These are phyloP conservation scores for Basipetospora chlamydospora DNA, from an alignment of 2,329 filamentous ascomycete species.

Conservation along the genomic window DNA sequence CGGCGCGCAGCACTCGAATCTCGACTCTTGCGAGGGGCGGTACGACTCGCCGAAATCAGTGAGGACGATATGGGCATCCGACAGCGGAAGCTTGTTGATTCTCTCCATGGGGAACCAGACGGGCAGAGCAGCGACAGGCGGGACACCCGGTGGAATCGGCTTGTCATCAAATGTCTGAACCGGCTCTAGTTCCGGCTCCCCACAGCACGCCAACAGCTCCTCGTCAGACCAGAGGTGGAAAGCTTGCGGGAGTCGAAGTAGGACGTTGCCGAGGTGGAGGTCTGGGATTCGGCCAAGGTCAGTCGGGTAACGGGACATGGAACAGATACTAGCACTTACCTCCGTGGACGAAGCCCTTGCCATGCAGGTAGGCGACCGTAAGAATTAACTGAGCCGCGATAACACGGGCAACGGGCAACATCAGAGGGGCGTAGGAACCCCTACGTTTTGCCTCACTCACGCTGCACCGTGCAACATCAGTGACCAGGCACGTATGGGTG, in stretches of 20 bases:
- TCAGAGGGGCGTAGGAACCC: no score
- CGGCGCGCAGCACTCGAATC: neutral
- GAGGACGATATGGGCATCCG: neutral
- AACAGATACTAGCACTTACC: no score
- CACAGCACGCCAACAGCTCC: constrained; percentile 17
- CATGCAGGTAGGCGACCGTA: no score
- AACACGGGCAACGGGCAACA: no score
- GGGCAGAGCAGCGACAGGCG: constrained; percentile 13
- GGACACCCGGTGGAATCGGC: constrained; percentile 14
- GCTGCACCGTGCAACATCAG: no score
- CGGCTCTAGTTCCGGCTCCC: no score
- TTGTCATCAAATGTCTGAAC: constrained; percentile 7
- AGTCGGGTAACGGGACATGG: no score
- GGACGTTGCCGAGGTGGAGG: neutral
- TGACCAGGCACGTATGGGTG: no score
- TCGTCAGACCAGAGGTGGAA: constrained; percentile 16
- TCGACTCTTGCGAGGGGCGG: neutral
- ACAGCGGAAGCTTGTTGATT: neutral
- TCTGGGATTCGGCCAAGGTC: no score
- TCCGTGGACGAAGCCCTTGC: no score
- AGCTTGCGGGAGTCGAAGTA: constrained; percentile 9
- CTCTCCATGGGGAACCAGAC: neutral
- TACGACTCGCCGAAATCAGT: neutral
- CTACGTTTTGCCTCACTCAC: no score
- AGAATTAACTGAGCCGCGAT: no score